A percentile compares a stretch with the other conserved stretches of the same genome.
Conservation (phyloP, 2,329 filamentous ascomycete genomes). For the Rutstroemia sp. region DNA sequence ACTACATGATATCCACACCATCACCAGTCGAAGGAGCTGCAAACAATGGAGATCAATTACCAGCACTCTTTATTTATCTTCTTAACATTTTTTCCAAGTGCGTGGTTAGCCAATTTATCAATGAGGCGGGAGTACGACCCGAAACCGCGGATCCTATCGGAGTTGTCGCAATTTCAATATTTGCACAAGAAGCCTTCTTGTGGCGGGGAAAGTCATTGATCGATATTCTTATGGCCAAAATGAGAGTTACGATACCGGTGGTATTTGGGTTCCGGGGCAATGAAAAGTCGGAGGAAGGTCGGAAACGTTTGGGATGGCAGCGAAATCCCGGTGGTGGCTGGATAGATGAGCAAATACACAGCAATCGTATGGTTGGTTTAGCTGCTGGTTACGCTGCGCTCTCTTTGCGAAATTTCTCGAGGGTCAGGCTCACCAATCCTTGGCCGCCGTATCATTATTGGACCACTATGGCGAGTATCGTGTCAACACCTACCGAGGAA, state of each 20-base stretch:
- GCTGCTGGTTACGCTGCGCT: slow-evolving; percentile 79
- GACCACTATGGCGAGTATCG: slow-evolving; percentile 65
- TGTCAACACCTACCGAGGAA: slow-evolving; percentile 63
- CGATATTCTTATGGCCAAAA: slow-evolving; percentile 83
- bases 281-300: slow-evolving; percentile 64
- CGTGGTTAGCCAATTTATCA: slow-evolving; percentile 62
- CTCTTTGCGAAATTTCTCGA: slow-evolving; percentile 73
- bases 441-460: slow-evolving; percentile 79
- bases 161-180: slow-evolving; percentile 67
- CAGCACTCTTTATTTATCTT: slow-evolving; percentile 64
- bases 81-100: slow-evolving; percentile 71
- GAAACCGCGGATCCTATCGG: slow-evolving; percentile 70
- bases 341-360: slow-evolving; percentile 64
- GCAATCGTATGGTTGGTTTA: slow-evolving; percentile 75
- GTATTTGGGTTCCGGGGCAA: slow-evolving; percentile 76
- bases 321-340: slow-evolving; percentile 40
- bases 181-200: slow-evolving; percentile 59
- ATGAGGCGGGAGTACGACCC: slow-evolving; percentile 56
- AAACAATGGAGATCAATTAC: slow-evolving; percentile 46
- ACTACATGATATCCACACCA: slow-evolving; percentile 43
- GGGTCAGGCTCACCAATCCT: slow-evolving; percentile 58
- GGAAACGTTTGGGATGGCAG: slow-evolving; percentile 66
- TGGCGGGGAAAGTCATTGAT: slow-evolving; percentile 63
- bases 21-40: slow-evolving; percentile 37
- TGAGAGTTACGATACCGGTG: slow-evolving; percentile 71